These are phyloP conservation scores for Galium porrigens DNA, from an alignment of 305 asterid species.

Conservation along the genomic window DNA sequence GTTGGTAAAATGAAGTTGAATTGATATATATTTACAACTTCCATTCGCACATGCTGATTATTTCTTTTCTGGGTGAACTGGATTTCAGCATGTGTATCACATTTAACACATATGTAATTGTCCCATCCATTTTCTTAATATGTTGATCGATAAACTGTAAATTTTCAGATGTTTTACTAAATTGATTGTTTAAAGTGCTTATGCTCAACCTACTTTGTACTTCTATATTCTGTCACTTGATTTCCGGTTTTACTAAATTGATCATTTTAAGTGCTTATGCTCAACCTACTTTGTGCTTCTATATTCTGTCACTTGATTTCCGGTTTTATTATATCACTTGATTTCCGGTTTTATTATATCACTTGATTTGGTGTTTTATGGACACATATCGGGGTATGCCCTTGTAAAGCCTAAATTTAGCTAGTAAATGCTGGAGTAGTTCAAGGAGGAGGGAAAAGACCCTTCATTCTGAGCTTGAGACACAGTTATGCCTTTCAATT, in stretches of 20 bases:
- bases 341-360: neutral
- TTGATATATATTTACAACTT: neutral
- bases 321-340: neutral
- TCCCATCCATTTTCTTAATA: neutral
- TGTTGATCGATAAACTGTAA: neutral
- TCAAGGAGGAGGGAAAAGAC: neutral
- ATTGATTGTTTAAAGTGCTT: neutral
- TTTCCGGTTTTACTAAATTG: neutral
- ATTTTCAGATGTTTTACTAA: neutral
- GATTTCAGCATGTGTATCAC: neutral
- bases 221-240: neutral
- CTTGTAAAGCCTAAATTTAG: neutral
- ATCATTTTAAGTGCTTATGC: neutral
- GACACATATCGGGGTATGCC: neutral
- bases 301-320: neutral
- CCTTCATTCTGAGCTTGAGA: neutral
- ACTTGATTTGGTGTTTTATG: neutral
- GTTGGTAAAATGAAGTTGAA: slow-evolving; percentile 22
- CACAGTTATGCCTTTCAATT: neutral
- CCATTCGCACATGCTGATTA: neutral
- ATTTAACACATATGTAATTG: neutral
- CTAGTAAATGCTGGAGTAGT: neutral
- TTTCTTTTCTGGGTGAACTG: neutral
- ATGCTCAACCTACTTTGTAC: neutral
- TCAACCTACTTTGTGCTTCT: neutral